phyloP scores from a whole-genome alignment of 2,329 filamentous ascomycete genomes.

The Fusarium marasasianum region DNA sequence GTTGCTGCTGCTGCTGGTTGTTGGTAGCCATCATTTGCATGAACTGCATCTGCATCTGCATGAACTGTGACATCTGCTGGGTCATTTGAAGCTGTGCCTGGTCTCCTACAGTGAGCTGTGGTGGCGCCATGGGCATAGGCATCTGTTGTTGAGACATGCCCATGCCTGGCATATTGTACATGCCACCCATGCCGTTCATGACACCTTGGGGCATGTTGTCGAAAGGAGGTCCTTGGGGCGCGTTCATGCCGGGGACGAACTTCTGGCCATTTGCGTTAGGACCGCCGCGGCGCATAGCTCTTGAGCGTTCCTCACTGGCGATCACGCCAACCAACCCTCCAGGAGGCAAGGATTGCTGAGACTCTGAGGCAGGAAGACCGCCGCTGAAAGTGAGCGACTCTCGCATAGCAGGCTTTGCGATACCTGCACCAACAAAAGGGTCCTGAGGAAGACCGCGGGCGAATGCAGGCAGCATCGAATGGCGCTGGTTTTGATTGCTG shows the following conservation, averaged over 20 bases:
- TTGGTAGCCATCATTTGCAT: conserved; percentile 80
- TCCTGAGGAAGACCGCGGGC: conserved; percentile 84
- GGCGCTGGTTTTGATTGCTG: conserved; percentile 41
- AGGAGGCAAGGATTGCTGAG: conserved; percentile 61
- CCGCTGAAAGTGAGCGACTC: conserved; percentile 79
- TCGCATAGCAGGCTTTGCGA: conserved; percentile 76
- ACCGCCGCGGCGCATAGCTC: conserved; percentile 80
- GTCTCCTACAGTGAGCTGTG: conserved; percentile 67
- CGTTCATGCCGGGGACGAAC: conserved; percentile 49
- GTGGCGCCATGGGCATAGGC: conserved; percentile 53
- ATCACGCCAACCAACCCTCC: conserved; percentile 90
- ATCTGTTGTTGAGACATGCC: conserved; percentile 42
- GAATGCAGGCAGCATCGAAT: conserved; percentile 76
- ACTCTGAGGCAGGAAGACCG: conserved; percentile 55
- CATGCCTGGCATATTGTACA: conserved; percentile 44
- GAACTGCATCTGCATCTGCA: conserved; percentile 95
- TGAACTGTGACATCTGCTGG: conserved; percentile 86
- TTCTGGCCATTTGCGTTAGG: conserved; percentile 70
- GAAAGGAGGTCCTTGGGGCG: conserved; percentile 52
- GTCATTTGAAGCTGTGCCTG: conserved; percentile 83
- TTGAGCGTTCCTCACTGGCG: conserved; percentile 81
- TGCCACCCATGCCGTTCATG: conserved; percentile 51
- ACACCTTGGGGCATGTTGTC: conserved; percentile 57
- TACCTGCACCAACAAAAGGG: conserved; percentile 81
- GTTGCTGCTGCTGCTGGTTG: conserved; percentile 37